These are phyloP conservation scores for Umbellularia californica DNA, from an alignment of 164 flowering plant species.

Conservation along the genomic window DNA sequence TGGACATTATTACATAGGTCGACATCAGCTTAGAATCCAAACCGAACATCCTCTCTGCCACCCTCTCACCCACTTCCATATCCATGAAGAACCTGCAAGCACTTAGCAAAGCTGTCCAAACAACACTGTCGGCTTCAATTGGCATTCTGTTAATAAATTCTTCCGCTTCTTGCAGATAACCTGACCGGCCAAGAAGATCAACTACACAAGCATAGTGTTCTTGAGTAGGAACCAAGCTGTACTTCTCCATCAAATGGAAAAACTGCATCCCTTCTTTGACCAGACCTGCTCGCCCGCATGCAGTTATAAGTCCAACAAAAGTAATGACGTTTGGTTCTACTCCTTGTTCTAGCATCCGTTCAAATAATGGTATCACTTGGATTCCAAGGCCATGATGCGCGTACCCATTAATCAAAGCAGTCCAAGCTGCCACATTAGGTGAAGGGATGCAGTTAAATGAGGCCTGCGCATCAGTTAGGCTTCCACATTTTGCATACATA, in stretches of 20 bases:
- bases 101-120: slow-evolving; percentile 63
- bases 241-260: slow-evolving; percentile 50
- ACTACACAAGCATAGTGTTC: slow-evolving; percentile 79
- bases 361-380: slow-evolving; percentile 46
- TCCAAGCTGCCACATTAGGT: slow-evolving; percentile 81
- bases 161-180: slow-evolving; percentile 58
- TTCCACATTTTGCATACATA: slow-evolving; percentile 84
- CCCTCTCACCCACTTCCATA: slow-evolving; percentile 50
- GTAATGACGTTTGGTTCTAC: slow-evolving; percentile 62
- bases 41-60: slow-evolving; percentile 47
- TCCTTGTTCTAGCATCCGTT: slow-evolving; percentile 41
- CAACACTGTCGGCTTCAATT: slow-evolving; percentile 47
- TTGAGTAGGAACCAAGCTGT: slow-evolving; percentile 41
- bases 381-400: slow-evolving; percentile 58
- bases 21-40: slow-evolving; percentile 37
- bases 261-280: slow-evolving; percentile 43
- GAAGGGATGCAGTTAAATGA: slow-evolving; percentile 43
- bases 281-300: slow-evolving; percentile 56
- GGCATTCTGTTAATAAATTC: slow-evolving; percentile 50
- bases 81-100: slow-evolving; percentile 70
- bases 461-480: slow-evolving; percentile 42
- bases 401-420: slow-evolving; percentile 62
- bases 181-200: slow-evolving; percentile 72
- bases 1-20: slow-evolving; percentile 55
- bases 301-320: slow-evolving; percentile 59